These are phyloP conservation scores for Mariannaea elegans DNA, from an alignment of 2,329 filamentous ascomycete genomes.

Conservation along the genomic window DNA sequence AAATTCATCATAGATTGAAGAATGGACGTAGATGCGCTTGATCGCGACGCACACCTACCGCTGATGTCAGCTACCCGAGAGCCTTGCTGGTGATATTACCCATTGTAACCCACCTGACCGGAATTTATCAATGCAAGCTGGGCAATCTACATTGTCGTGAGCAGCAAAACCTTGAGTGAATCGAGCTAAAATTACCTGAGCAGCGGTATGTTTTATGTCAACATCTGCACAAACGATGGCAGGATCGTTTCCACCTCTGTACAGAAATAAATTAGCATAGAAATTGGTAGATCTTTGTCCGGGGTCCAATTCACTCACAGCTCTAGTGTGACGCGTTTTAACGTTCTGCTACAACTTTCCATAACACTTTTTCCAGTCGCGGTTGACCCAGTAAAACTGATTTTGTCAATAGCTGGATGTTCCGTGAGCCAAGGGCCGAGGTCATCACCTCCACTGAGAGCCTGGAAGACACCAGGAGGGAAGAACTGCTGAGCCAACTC, in stretches of 20 bases:
- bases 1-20: neutral
- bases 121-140: too few species aligned
- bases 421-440: conserved; percentile 66
- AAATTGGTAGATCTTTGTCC: neutral
- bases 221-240: conserved; percentile 52
- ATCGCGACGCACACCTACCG: neutral
- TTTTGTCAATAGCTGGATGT: conserved; percentile 68
- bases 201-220: conserved; percentile 50
- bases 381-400: conserved; percentile 70
- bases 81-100: too few species aligned
- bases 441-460: conserved; percentile 65
- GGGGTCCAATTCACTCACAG: conserved; percentile 41
- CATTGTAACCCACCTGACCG: too few species aligned
- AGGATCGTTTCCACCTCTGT: conserved; percentile 25
- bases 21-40: neutral
- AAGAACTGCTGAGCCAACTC: conserved; percentile 65
- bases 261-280: neutral
- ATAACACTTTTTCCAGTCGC: conserved; percentile 68
- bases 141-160: neutral
- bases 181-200: conserved; percentile 40
- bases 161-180: neutral
- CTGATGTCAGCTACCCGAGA: too few species aligned
- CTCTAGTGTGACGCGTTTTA: conserved; percentile 69
- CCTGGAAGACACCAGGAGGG: conserved; percentile 68
- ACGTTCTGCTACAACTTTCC: conserved; percentile 59